Evolutionary conservation across 108 stramenopile species (phyloP).

Genomic region (Skeletonema costatum): DNA sequence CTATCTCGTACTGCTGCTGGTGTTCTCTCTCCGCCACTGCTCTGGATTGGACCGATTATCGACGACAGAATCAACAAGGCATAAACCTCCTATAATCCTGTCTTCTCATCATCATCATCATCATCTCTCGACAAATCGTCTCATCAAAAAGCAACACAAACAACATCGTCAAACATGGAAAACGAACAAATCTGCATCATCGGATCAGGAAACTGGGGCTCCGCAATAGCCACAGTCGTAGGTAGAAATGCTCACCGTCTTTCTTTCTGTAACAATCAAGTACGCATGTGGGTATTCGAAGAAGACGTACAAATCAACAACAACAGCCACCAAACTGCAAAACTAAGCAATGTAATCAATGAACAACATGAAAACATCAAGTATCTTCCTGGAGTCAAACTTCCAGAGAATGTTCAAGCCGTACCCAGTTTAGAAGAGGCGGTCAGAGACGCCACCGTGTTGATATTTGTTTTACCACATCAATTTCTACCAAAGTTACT

Average conservation of each 20-base stretch:
- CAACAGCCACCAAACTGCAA: slow-evolving; percentile 27
- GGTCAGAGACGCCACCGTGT: slow-evolving; percentile 81
- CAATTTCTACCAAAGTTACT: slow-evolving; percentile 87
- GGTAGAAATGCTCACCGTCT: slow-evolving; percentile 81
- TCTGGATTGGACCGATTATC: not conserved
- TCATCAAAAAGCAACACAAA: not conserved
- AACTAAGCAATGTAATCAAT: slow-evolving; percentile 94
- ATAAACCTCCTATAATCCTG: too few species aligned
- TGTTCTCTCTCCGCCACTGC: too few species aligned
- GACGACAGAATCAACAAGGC: not conserved
- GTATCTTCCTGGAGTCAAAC: slow-evolving; percentile 90
- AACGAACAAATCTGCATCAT: slow-evolving; percentile 87
- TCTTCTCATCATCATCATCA: too few species aligned
- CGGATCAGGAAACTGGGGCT: slow-evolving; percentile 95
- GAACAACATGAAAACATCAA: slow-evolving; percentile 94
- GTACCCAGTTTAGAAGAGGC: slow-evolving; percentile 84
- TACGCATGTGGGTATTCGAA: slow-evolving; percentile 97
- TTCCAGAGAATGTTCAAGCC: slow-evolving; percentile 89
- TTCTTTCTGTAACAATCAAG: slow-evolving; percentile 65
- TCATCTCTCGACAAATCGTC: not conserved
- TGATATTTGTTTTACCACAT: slow-evolving; percentile 96
- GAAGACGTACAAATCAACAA: slow-evolving; percentile 48
- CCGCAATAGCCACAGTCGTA: slow-evolving; percentile 85
- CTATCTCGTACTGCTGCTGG: too few species aligned
- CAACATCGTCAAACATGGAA: not conserved